Evolutionary conservation across 2,329 filamentous ascomycete species (phyloP), one percentile per base, ranked within the genome.

Genomic region (Trichoderma sp.): DNA sequence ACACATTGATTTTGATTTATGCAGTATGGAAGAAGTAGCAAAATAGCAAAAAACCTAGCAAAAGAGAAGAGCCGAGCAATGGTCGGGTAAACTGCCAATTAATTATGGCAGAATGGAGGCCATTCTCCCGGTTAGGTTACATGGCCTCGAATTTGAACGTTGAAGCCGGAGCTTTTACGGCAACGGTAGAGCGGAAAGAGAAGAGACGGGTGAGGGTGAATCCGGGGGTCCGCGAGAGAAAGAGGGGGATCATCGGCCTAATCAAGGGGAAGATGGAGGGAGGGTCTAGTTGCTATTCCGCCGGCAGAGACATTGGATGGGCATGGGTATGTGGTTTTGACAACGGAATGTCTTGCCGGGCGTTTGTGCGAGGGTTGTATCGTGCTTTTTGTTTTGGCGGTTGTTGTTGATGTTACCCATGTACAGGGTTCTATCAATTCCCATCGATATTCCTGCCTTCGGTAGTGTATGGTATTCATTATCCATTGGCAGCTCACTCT

Each of bases 241-340:
- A 51, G 57, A 62, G 36, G 67, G 28, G 66, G 56, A 28, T 30
- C 56, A 62, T 62, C 67, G 28, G 57, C 67, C 67, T 62, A 70
- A 70, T 61, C 65, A 60, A 69, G 66, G 66, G 66, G 66, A 34
- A 62, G 60, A 61, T 69, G 15, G 57, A 47, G 56, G 57, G 66
- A 43, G 57, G 56, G 56, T 51, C 43, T 24, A 1, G 36, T 51
- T 51, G 43, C 43, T 24, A 53, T 53, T 53, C n/a, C 47, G 47
- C 47, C 21, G 47, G 47, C 1, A 53, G 47, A 53, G 21, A 53
- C 47, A 53, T 24, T 53, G 21, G 43, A 4, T 7, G 6, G 15
- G 43, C n/a, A 51, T 12, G 43, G 43, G 43, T 51, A 51, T 51
- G 43, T 51, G n/a, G 9, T 21, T 51, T 24, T 53, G 47, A 53